These are phyloP conservation scores for Rhizopogon vinicolor DNA, from an alignment of 768 basidiomycete genomes.

Conservation along the genomic window DNA sequence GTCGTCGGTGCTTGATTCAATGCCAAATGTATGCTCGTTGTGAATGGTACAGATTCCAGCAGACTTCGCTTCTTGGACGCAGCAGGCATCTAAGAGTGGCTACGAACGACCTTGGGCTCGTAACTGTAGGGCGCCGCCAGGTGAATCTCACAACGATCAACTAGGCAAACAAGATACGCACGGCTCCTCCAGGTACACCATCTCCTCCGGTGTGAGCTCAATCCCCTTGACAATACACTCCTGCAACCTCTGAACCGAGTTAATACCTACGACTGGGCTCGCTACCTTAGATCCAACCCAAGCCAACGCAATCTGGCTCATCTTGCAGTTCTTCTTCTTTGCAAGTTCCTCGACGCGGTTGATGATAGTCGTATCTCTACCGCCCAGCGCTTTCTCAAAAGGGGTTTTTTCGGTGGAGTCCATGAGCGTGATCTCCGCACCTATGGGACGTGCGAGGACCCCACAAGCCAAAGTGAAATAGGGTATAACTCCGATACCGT, in stretches of 20 bases:
- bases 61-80: neutral
- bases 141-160: neutral
- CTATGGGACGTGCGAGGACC: conserved; percentile 33
- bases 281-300: conserved; percentile 38
- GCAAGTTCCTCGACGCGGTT: conserved; percentile 37
- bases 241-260: conserved; percentile 23
- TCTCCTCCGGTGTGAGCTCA: conserved; percentile 24
- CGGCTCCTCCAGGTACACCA: conserved; percentile 25
- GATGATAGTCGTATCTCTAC: conserved; percentile 32
- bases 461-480: conserved; percentile 43
- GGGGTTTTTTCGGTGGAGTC: conserved; percentile 14
- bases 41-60: neutral
- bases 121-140: conserved; percentile 11
- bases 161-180: conserved; percentile 5
- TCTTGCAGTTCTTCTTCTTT: conserved; percentile 32
- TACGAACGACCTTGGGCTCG: conserved; percentile 13
- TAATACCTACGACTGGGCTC: conserved; percentile 42
- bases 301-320: conserved; percentile 42
- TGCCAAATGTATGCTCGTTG: neutral
- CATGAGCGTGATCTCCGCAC: conserved; percentile 16
- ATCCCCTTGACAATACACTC: conserved; percentile 23
- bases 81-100: neutral
- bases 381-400: conserved; percentile 19
- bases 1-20: too few relatives aligned
- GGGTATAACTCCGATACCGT: conserved; percentile 51